Conservation (phyloP, 2,329 filamentous ascomycete species). For the Septoria linicola region DNA sequence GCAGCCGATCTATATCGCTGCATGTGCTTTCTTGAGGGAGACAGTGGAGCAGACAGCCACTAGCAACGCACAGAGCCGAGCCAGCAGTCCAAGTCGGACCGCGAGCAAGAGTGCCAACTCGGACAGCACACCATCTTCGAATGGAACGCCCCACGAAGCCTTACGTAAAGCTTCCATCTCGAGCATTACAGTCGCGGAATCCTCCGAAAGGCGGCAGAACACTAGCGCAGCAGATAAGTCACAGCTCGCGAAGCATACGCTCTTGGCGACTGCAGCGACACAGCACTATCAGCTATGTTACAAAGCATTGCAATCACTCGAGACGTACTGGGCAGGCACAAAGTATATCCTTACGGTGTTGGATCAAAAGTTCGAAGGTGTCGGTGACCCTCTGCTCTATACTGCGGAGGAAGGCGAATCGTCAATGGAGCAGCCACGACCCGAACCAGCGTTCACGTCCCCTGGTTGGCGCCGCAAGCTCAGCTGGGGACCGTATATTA, state of each 20-base stretch:
- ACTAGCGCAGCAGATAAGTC: constrained; percentile 32
- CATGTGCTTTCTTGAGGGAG: constrained; percentile 84
- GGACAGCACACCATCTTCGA: constrained; percentile 14
- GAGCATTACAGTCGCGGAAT: constrained; percentile 13
- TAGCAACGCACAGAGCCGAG: constrained; percentile 56
- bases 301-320: constrained; percentile 75
- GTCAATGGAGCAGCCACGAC: constrained; percentile 55
- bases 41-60: constrained; percentile 68
- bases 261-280: constrained; percentile 76
- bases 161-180: constrained; percentile 18
- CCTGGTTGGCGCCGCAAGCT: constrained; percentile 52
- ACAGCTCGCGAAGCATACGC: constrained; percentile 63
- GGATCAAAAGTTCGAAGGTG: constrained; percentile 83
- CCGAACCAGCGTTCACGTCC: constrained; percentile 51
- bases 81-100: constrained; percentile 44
- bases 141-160: constrained; percentile 17
- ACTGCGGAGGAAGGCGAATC: constrained; percentile 75
- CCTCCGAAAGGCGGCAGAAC: constrained; percentile 16
- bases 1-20: constrained; percentile 88
- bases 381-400: constrained; percentile 70
- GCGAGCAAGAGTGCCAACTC: constrained; percentile 13
- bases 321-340: constrained; percentile 81
- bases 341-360: constrained; percentile 83
- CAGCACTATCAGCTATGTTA: constrained; percentile 88
- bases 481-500: constrained; percentile 46